Evolutionary conservation across 108 stramenopile species (phyloP).

Genomic region (Hondaea fermentalgiana): DNA sequence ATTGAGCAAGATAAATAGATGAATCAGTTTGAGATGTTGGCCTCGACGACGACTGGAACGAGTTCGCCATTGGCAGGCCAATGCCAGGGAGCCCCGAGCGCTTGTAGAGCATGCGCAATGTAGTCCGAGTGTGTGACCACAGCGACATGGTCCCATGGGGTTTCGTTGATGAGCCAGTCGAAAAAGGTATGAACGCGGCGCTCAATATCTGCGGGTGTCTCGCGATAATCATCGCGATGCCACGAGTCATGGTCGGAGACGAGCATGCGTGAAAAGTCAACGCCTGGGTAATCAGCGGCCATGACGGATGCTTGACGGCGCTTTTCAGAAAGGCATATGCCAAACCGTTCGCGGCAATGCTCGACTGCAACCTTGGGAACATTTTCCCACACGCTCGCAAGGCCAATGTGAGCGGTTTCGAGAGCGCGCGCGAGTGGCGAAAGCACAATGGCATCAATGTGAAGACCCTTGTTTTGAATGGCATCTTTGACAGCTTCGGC

Average conservation of each 20-base stretch:
- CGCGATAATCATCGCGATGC: not conserved
- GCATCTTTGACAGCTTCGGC: not conserved
- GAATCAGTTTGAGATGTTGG: not conserved
- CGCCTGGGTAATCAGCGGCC: not conserved
- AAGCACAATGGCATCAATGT: not conserved
- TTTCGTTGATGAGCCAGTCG: not conserved
- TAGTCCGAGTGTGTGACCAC: not conserved
- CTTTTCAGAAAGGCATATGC: conserved; percentile 2
- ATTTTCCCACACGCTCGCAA: not conserved
- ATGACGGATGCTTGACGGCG: not conserved
- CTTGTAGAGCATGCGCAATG: not conserved
- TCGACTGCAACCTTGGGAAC: not conserved
- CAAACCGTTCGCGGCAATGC: conserved; percentile 4
- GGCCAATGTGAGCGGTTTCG: not conserved
- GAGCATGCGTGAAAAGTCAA: not conserved
- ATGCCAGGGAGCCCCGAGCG: not conserved
- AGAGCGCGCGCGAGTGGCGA: not conserved
- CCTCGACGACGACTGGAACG: not conserved
- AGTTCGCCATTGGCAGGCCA: conserved; percentile 1
- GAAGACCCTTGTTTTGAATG: not conserved
- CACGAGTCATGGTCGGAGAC: not conserved
- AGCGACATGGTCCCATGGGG: not conserved
- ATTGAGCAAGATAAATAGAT: too few relatives aligned
- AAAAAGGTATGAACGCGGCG: not conserved
- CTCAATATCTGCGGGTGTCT: not conserved